A percentile compares a stretch with the other conserved stretches of the same genome.
Conservation (phyloP, 83 land plant species). For the Isoetes engelmannii region DNA sequence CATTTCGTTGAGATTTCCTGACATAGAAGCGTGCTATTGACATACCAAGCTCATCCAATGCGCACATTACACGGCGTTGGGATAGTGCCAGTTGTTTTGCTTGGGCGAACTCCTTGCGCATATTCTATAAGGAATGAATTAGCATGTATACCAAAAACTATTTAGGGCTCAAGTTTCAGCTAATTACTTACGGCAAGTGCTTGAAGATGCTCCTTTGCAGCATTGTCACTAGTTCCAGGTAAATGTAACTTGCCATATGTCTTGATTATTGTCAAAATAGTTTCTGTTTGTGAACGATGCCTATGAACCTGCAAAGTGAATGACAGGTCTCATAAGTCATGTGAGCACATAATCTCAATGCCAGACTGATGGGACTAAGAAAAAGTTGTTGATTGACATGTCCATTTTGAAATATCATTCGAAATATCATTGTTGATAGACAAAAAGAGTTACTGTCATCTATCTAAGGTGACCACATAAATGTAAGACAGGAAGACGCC, state of each 20-base stretch:
- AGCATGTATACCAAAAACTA: neutral
- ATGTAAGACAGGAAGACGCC: no score
- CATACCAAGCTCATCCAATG: slow-evolving; percentile 91
- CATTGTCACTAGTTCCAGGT: slow-evolving; percentile 37
- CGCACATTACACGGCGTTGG: slow-evolving; percentile 76
- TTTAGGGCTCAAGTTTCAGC: neutral
- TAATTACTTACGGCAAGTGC: slow-evolving; percentile 52
- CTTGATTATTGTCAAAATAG: slow-evolving; percentile 51
- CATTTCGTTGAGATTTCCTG: slow-evolving; percentile 36
- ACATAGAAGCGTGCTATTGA: slow-evolving; percentile 71
- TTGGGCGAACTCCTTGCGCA: slow-evolving; percentile 76
- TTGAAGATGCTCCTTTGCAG: slow-evolving; percentile 60
- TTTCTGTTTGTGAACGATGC: slow-evolving; percentile 62
- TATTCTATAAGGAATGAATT: slow-evolving; percentile 33
- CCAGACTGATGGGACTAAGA: no score
- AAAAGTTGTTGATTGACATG: neutral
- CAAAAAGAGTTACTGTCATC: neutral
- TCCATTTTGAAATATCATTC: neutral
- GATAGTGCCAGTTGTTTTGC: slow-evolving; percentile 59
- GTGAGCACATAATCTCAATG: no score
- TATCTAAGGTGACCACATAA: no score
- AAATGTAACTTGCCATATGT: slow-evolving; percentile 36
- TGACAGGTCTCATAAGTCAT: neutral
- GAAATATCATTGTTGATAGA: neutral
- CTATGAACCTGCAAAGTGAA: slow-evolving; percentile 41